Conservation (phyloP, 495 filamentous ascomycete genomes). For the Podospora comata region DNA sequence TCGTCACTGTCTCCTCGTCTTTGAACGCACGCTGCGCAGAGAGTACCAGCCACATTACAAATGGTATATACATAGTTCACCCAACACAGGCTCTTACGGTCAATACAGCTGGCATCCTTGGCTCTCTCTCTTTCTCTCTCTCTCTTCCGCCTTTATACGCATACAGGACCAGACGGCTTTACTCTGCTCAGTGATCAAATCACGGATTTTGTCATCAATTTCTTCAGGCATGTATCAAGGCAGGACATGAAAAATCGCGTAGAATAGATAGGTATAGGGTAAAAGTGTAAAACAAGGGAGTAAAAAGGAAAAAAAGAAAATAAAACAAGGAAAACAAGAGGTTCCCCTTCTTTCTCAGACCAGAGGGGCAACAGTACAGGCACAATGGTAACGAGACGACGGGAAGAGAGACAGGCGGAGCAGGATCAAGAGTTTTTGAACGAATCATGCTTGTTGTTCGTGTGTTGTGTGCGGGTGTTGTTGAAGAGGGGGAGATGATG, state of each 20-base stretch:
- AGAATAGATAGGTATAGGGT: not conserved
- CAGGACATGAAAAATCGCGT: not conserved
- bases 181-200: not conserved
- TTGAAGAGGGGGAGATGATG: not conserved
- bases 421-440: not conserved
- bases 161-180: not conserved
- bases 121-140: no score
- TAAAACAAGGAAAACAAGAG: slow-evolving; percentile 13
- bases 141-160: not conserved
- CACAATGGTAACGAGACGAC: not conserved
- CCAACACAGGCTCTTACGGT: no score
- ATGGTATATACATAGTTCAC: no score
- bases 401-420: not conserved
- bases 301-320: slow-evolving; percentile 4
- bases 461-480: not conserved
- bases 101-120: no score
- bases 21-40: no score
- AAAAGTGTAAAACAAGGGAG: not conserved
- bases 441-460: slow-evolving; percentile 5
- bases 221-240: not conserved
- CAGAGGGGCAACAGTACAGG: not conserved
- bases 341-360: slow-evolving; percentile 4
- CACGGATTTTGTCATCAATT: not conserved
- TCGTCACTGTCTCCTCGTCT: no score
- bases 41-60: no score